Conservation (phyloP, 768 basidiomycete genomes). For the Suillus weaverae region DNA sequence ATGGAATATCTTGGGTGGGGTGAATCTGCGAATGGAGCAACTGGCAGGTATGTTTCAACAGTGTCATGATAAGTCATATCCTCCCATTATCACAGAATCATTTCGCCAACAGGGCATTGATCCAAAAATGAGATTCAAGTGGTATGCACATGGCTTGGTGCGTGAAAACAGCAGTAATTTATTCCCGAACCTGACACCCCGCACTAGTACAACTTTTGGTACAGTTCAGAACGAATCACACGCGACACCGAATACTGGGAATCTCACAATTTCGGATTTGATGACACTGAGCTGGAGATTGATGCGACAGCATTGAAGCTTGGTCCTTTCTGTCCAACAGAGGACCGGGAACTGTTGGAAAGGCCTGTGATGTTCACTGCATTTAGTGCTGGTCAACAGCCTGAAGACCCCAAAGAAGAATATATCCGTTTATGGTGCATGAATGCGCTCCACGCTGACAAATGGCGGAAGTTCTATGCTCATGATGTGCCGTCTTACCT, state of each 20-base stretch:
- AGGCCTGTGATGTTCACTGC: not conserved
- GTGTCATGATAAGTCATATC: not conserved
- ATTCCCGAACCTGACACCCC: not conserved
- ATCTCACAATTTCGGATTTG: not conserved
- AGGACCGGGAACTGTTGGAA: not conserved
- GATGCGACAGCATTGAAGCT: not conserved
- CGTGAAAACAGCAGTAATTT: not conserved
- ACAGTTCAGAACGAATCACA: not conserved
- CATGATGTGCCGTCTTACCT: not conserved
- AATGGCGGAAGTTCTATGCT: not conserved
- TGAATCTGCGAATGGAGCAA: not conserved
- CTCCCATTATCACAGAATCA: not conserved
- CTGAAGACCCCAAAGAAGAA: not conserved
- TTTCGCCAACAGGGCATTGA: not conserved
- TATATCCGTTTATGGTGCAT: not conserved
- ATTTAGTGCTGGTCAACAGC: not conserved
- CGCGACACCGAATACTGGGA: not conserved
- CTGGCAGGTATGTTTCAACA: not conserved
- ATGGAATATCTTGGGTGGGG: not conserved
- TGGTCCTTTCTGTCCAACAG: not conserved
- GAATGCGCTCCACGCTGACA: not conserved
- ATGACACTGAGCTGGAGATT: not conserved
- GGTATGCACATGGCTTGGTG: not conserved
- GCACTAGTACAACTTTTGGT: not conserved
- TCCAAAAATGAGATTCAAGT: not conserved